A percentile compares a stretch with the other conserved stretches of the same genome.
Evolutionary conservation across 495 filamentous ascomycete species (phyloP).

Genomic region (Pyronema omphalodes): DNA sequence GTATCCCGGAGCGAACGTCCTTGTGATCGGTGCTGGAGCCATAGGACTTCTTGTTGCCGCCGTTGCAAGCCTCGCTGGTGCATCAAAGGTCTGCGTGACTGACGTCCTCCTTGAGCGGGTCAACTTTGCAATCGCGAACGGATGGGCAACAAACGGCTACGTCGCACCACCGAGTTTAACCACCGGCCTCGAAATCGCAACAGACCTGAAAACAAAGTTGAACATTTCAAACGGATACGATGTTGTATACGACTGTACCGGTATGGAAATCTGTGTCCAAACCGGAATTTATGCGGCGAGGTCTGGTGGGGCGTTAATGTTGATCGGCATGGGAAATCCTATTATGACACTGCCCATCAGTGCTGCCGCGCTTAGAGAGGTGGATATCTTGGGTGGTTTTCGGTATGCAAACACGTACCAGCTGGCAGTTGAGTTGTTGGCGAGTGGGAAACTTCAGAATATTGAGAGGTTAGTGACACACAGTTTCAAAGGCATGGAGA

Average conservation of each 20-base stretch:
- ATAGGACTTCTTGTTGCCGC: constrained; percentile 65
- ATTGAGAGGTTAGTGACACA: constrained; percentile 56
- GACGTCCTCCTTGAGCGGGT: constrained; percentile 69
- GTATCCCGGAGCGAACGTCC: constrained; percentile 38
- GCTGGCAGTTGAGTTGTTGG: constrained; percentile 56
- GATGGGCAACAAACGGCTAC: constrained; percentile 51
- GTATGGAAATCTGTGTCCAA: constrained; percentile 71
- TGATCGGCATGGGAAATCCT: constrained; percentile 89
- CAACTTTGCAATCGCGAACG: constrained; percentile 50
- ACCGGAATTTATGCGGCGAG: constrained; percentile 66
- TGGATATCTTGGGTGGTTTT: constrained; percentile 85
- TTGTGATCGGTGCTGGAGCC: constrained; percentile 75
- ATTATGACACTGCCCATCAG: constrained; percentile 73
- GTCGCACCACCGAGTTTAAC: constrained; percentile 27
- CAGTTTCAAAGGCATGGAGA: constrained; percentile 45
- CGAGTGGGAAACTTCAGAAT: constrained; percentile 37
- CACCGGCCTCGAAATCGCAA: constrained; percentile 41
- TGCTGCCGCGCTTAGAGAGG: constrained; percentile 67
- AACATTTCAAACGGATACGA: constrained; percentile 46
- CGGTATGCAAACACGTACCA: constrained; percentile 67
- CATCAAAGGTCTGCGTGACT: constrained; percentile 50
- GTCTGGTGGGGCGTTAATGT: constrained; percentile 63
- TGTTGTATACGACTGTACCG: constrained; percentile 78
- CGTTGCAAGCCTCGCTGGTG: constrained; percentile 48
- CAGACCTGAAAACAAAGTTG: constrained; percentile 33